These are phyloP conservation scores for Centella asiatica DNA, from an alignment of 129 eudicot genomes.

Conservation along the genomic window DNA sequence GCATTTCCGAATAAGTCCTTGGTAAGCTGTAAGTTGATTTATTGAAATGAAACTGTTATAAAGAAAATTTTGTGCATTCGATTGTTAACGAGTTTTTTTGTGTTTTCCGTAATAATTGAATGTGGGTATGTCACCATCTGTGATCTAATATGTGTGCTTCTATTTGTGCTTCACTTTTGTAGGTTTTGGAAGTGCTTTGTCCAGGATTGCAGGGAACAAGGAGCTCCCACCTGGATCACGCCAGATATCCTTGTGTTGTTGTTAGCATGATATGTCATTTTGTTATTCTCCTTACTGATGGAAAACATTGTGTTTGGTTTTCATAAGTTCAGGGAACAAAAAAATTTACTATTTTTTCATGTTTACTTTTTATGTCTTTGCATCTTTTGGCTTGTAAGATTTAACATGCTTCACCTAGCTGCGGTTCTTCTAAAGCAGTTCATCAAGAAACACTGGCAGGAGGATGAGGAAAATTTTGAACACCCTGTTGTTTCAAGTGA, in stretches of 20 bases:
- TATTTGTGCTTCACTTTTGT: conserved; percentile 19
- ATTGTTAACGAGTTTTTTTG: too few species aligned
- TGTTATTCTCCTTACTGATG: conserved; percentile 1
- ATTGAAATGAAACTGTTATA: too few species aligned
- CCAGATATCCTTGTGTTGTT: conserved; percentile 77
- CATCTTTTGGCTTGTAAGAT: conserved; percentile 31
- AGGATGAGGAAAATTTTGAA: conserved; percentile 81
- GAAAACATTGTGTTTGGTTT: neutral
- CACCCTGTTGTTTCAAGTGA: conserved; percentile 73
- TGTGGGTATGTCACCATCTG: neutral
- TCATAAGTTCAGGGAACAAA: neutral
- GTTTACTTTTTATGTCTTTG: neutral
- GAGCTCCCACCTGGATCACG: conserved; percentile 76
- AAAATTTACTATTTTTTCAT: neutral
- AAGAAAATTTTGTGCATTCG: too few species aligned
- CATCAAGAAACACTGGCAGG: conserved; percentile 91
- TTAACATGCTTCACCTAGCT: conserved; percentile 76
- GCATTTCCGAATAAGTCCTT: too few species aligned
- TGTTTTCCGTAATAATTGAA: too few species aligned
- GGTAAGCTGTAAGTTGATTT: too few species aligned
- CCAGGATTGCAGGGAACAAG: conserved; percentile 74
- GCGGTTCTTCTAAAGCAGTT: conserved; percentile 86
- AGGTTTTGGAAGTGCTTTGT: conserved; percentile 90
- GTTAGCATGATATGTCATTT: conserved; percentile 6
- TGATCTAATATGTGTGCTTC: neutral